These are phyloP conservation scores for Pseudogymnoascus sp. DNA, from an alignment of 2,329 filamentous ascomycete species.

Conservation along the genomic window DNA sequence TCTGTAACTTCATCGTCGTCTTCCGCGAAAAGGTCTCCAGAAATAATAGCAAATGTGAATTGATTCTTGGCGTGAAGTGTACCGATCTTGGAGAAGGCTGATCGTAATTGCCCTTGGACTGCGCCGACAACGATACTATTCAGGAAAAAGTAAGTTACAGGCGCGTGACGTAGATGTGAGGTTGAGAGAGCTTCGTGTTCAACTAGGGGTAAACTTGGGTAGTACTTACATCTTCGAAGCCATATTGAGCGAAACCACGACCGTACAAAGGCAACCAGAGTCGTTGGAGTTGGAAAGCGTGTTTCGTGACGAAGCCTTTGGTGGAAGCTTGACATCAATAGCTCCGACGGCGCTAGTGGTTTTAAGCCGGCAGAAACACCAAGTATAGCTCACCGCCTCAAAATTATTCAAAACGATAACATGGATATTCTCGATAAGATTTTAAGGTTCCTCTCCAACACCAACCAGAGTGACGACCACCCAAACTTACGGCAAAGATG, in stretches of 20 bases:
- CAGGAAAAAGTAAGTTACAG: neutral
- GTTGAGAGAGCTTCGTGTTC: neutral
- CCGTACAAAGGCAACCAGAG: neutral
- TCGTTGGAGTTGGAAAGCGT: neutral
- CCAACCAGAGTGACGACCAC: conserved; percentile 8
- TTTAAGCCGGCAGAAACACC: conserved; percentile 8
- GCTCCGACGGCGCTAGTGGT: neutral
- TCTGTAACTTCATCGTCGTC: conserved; percentile 52
- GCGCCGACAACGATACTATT: conserved; percentile 60
- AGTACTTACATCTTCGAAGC: conserved; percentile 47
- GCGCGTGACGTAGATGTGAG: conserved; percentile 20
- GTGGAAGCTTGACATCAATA: neutral
- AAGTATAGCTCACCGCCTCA: conserved; percentile 2
- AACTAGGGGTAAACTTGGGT: neutral
- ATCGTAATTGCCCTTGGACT: conserved; percentile 68
- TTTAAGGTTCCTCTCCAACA: conserved; percentile 7
- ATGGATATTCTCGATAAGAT: conserved; percentile 10
- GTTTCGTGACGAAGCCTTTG: neutral
- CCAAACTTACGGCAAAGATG: conserved; percentile 39
- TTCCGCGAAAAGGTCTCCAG: conserved; percentile 73
- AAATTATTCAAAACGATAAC: conserved; percentile 8
- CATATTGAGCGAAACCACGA: conserved; percentile 32
- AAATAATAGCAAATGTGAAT: conserved; percentile 78
- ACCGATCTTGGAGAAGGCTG: conserved; percentile 72
- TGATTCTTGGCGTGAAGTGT: conserved; percentile 77